Conservation (phyloP, 331 rosid genomes). For the Prunus yedoensis region DNA sequence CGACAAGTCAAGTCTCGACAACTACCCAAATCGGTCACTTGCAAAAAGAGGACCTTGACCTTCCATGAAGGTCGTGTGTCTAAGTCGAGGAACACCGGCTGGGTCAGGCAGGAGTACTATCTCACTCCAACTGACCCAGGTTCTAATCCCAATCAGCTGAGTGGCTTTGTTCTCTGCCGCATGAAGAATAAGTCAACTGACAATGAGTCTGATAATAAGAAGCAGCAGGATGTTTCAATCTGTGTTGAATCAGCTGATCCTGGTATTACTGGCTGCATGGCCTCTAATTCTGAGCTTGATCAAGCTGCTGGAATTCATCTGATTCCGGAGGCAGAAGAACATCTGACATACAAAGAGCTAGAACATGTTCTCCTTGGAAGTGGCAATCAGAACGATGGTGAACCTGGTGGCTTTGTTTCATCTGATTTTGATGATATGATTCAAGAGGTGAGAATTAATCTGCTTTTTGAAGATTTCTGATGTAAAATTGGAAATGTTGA, state of each 20-base stretch:
- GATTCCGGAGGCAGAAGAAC: not conserved
- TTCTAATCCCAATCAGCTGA: not conserved
- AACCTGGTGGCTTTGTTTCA: not conserved
- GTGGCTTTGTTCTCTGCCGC: slow-evolving; percentile 18
- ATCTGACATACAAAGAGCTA: not conserved
- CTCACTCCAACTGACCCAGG: not conserved
- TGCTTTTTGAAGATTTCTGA: not conserved
- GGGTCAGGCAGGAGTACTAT: slow-evolving; percentile 59
- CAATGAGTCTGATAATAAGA: not conserved
- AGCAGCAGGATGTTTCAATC: not conserved
- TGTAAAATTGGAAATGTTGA: not conserved
- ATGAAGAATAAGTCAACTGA: slow-evolving; percentile 11
- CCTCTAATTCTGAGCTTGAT: not conserved
- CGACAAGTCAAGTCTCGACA: slow-evolving; percentile 6
- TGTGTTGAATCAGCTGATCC: not conserved
- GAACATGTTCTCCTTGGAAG: not conserved
- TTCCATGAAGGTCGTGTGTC: slow-evolving; percentile 34
- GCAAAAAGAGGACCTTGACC: slow-evolving; percentile 52
- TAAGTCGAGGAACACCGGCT: slow-evolving; percentile 19
- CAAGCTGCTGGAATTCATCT: not conserved
- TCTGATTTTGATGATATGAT: not conserved
- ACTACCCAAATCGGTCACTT: slow-evolving; percentile 36
- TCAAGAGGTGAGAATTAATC: not conserved
- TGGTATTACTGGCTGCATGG: not conserved
- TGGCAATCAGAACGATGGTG: not conserved